A percentile compares a stretch with the other conserved stretches of the same genome.
Evolutionary conservation across 1,139 yeast genomes (phyloP).

Genomic region (Hyphopichia wangnamkhiaoensis): DNA sequence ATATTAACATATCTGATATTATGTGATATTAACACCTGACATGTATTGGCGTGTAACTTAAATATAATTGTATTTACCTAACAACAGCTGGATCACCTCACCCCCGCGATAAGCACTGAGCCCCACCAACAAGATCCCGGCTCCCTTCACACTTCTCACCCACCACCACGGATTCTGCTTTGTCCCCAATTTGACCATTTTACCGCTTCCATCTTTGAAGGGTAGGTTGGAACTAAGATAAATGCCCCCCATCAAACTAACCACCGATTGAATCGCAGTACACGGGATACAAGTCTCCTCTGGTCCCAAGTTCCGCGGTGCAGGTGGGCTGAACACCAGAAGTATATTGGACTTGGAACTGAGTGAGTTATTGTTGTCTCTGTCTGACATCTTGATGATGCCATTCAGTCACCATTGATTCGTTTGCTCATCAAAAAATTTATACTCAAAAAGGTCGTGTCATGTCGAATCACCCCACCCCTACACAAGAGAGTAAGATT

Average conservation of each 20-base stretch:
- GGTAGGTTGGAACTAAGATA: constrained; percentile 32
- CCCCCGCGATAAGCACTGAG: constrained; percentile 41
- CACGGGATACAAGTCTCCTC: constrained; percentile 40
- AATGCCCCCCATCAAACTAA: constrained; percentile 36
- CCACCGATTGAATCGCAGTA: constrained; percentile 39
- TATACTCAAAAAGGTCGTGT: no score
- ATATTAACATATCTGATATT: no score
- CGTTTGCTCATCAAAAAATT: no score
- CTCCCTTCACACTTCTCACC: constrained; percentile 35
- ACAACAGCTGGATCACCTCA: constrained; percentile 19
- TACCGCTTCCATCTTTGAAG: constrained; percentile 26
- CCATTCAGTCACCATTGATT: no score
- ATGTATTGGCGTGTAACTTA: not conserved
- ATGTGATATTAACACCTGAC: no score
- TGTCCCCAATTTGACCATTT: constrained; percentile 32
- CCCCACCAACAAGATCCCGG: constrained; percentile 37
- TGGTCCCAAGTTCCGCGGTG: constrained; percentile 25
- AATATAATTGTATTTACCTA: not conserved
- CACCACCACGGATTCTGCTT: constrained; percentile 45
- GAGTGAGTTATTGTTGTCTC: not conserved
- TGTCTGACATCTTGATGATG: not conserved
- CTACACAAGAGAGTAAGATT: no score
- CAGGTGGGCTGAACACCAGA: constrained; percentile 40
- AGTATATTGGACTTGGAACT: constrained; percentile 33
- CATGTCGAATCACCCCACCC: no score